phyloP scores from a whole-genome alignment of 2,329 filamentous ascomycete genomes.

The Phaeosphaeriaceae sp. region DNA sequence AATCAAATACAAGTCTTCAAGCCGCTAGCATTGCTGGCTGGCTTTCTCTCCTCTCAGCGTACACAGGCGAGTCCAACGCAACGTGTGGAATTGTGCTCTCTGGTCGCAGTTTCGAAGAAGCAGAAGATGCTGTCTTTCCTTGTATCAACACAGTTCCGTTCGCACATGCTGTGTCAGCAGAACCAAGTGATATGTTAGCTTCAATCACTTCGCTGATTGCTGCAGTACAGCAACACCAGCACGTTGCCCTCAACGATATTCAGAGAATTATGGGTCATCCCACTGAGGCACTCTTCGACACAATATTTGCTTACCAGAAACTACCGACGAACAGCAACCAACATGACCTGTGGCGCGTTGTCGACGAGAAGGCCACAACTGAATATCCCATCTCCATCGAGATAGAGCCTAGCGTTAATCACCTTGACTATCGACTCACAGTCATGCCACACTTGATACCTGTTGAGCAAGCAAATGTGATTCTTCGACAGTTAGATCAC shows the following conservation, averaged over 20 bases:
- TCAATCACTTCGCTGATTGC: conserved; percentile 73
- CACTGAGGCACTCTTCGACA: conserved; percentile 78
- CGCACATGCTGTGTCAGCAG: conserved; percentile 62
- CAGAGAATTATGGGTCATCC: conserved; percentile 75
- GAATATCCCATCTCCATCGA: conserved; percentile 87
- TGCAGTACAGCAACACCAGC: conserved; percentile 72
- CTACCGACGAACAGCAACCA: conserved; percentile 32
- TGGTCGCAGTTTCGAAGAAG: conserved; percentile 70
- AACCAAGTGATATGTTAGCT: conserved; percentile 65
- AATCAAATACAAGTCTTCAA: conserved; percentile 75
- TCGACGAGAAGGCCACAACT: conserved; percentile 72
- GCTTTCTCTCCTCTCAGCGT: conserved; percentile 76
- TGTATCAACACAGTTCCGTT: conserved; percentile 85
- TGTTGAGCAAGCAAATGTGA: conserved; percentile 68
- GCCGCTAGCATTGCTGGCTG: conserved; percentile 79
- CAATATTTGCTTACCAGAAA: conserved; percentile 84
- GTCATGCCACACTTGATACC: conserved; percentile 73
- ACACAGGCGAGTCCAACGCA: conserved; percentile 76
- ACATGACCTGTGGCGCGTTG: conserved; percentile 63
- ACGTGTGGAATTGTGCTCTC: conserved; percentile 85
- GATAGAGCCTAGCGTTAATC: conserved; percentile 65
- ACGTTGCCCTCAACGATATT: conserved; percentile 73
- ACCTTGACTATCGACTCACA: conserved; percentile 71
- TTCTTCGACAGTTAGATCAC: conserved; percentile 77
- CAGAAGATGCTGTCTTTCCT: conserved; percentile 71